Evolutionary conservation across 768 basidiomycete genomes (phyloP), one percentile per base, ranked within the genome.

Genomic region (Panus rudis): DNA sequence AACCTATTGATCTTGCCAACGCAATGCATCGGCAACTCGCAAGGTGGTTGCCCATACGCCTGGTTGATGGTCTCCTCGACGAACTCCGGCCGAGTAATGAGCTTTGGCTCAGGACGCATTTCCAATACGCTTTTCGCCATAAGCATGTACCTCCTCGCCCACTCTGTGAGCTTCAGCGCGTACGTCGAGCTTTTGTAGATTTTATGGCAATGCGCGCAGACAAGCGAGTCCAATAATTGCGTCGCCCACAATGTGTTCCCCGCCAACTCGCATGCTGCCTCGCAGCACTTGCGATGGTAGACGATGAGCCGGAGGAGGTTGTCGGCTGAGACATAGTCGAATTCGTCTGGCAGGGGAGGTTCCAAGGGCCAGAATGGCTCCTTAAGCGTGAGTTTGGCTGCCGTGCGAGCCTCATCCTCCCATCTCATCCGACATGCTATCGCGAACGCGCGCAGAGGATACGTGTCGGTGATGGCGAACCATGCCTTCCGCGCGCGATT

Each of bases 371-470:
- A 47, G 6, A 48, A n/a, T 3, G 41, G 39, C 20, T 44, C 21
- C 19, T 20, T 14, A 7, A 51, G 33, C 19, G 42, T 20, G 4
- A 41, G 42, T 20, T 22, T 27, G 10, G 50, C 50, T 3, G 45
- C 50, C 4, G 22, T 20, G 21, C 17, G 21, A 6, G 50, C 50
- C 27, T 49, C 32, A 12, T 46, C 31, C 16, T 25, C 37, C 44
- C 43, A 49, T 12, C 34, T 20, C 22, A n/a, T 41, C 23, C 11
- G 22, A 41, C 44, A 41, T 6, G 50, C 50, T 24, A 48, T 42
- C 12, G 47, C 50, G 19, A 43, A 52, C 13, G 43, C 47, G 4
- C 47, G 37, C 13, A 48, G 28, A 12, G 50, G 50, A 7, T 48
- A 42, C 13, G 8, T 6, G 4, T 21, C 35, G 13, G 50, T 43